Base-by-base conservation (phyloP, 345 rosid species). In the Lumnitzera racemosa region DNA sequence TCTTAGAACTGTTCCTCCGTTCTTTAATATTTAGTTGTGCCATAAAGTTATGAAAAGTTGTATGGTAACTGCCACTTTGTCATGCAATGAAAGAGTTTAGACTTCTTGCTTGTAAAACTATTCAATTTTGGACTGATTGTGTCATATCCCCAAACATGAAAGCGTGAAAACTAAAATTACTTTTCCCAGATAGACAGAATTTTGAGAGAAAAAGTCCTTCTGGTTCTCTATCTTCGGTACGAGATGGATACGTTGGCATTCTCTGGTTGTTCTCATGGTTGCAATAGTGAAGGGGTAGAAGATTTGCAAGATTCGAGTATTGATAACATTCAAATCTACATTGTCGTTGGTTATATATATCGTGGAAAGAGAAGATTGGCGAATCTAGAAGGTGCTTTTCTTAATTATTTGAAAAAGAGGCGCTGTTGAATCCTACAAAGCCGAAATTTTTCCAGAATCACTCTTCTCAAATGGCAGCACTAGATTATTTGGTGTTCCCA, bases 181-280 rank as follows among this genome's bases (percentile, higher is more conserved):
- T 20, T 20, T 20, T 20, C 1, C 20, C 20, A 67, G 70, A 79
- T 83, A 25, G 91, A 84, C 47, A 65, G 62, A 56, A 79, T 90
- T 63, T 76, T 94, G 70, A 81, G 91, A 71, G 84, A 83, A 71
- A 90, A 78, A 57, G 97, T 89, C 29, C 89, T 84, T 65, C 69
- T 88, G 47, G 98, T 88, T 55, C 91, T 94, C 49, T 97, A 94
- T 79, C 96, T 94, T 15, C 80, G 99, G 62, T 94, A 89, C 46
- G 99, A 94, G 76, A 94, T 90, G 97, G 99, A 94, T 74, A 94
- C 89, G 99, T 61, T 94, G 68, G 90, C 99, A 2, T 94, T 94
- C 69, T 94, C 99, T 0, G 99, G 97, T 51, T 94, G 99, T 75
- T 83, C 97, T 48, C 95, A 78, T 68, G 96, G 96, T 61, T 94